A percentile compares a stretch with the other conserved stretches of the same genome.
These are phyloP conservation scores for Ogataea zsoltii DNA, from an alignment of 805 yeast genomes.

Conservation along the genomic window DNA sequence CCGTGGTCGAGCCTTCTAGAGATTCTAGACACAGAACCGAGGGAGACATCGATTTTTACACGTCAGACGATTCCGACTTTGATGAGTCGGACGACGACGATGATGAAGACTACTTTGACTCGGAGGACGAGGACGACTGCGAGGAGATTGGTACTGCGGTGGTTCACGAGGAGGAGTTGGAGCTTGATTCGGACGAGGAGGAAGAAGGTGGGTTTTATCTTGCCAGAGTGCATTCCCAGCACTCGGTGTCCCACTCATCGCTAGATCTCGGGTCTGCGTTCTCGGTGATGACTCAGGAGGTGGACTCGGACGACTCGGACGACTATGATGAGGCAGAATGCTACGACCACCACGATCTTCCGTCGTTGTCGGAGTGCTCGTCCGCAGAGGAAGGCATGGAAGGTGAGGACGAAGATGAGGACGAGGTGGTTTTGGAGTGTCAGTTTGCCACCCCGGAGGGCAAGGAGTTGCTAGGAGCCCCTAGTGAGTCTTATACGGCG, in stretches of 20 bases:
- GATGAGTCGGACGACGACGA: conserved; percentile 28
- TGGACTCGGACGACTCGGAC: conserved; percentile 9
- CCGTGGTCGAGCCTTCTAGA: conserved; percentile 17
- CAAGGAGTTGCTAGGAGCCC: neutral
- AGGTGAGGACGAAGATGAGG: conserved; percentile 7
- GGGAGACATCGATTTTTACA: conserved; percentile 18
- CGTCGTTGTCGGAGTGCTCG: conserved; percentile 31
- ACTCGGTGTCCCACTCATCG: conserved; percentile 5
- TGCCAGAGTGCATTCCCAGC: conserved; percentile 6
- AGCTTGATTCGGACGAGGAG: conserved; percentile 14
- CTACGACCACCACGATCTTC: conserved; percentile 24
- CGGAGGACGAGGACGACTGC: neutral
- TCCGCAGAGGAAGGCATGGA: conserved; percentile 24
- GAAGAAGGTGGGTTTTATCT: conserved; percentile 10
- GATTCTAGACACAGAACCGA: conserved; percentile 6
- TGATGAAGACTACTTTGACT: conserved; percentile 15
- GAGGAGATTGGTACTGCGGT: neutral
- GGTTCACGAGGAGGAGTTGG: conserved; percentile 3
- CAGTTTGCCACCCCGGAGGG: neutral
- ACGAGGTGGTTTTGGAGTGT: neutral
- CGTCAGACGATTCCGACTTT: conserved; percentile 34
- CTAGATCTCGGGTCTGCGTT: conserved; percentile 6
- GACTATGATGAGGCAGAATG: conserved; percentile 14
- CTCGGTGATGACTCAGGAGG: conserved; percentile 7
- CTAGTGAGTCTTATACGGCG: neutral